phyloP scores from a whole-genome alignment of 1,284 basidiomycete genomes.

The Amylostereum chailletii region DNA sequence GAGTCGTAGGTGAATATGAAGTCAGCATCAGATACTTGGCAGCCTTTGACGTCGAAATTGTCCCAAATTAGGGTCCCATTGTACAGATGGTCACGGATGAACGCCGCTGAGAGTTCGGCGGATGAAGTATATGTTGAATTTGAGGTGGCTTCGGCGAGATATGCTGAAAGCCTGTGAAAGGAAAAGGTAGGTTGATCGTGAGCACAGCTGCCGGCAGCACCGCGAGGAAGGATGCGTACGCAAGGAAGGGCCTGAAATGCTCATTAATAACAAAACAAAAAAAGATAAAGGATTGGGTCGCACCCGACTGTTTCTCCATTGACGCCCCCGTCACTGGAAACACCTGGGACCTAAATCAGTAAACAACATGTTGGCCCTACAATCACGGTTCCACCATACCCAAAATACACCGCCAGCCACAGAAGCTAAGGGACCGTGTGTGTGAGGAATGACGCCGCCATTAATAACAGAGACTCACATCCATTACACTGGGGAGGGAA shows the following conservation, averaged over 20 bases:
- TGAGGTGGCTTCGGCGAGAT: background rate
- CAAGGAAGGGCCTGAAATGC: too few species aligned
- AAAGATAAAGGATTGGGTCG: too few species aligned
- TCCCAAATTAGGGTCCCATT: background rate
- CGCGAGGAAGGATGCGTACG: too few species aligned
- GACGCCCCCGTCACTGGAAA: too few species aligned
- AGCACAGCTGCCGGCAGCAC: too few species aligned
- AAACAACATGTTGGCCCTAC: too few species aligned
- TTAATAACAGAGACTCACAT: background rate
- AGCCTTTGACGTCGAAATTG: background rate
- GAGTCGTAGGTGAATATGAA: background rate
- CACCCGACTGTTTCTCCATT: too few species aligned
- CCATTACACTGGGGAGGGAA: background rate
- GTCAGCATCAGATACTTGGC: background rate
- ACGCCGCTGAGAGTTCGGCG: background rate
- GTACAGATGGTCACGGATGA: background rate
- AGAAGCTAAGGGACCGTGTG: background rate
- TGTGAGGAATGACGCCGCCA: background rate
- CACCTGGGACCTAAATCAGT: too few species aligned
- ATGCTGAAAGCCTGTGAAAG: background rate
- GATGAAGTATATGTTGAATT: background rate
- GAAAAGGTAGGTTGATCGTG: too few species aligned
- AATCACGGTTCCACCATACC: too few species aligned
- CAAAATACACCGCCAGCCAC: background rate
- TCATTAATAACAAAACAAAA: too few species aligned